phyloP scores from a whole-genome alignment of 768 basidiomycete species.

The Suillus spraguei region DNA sequence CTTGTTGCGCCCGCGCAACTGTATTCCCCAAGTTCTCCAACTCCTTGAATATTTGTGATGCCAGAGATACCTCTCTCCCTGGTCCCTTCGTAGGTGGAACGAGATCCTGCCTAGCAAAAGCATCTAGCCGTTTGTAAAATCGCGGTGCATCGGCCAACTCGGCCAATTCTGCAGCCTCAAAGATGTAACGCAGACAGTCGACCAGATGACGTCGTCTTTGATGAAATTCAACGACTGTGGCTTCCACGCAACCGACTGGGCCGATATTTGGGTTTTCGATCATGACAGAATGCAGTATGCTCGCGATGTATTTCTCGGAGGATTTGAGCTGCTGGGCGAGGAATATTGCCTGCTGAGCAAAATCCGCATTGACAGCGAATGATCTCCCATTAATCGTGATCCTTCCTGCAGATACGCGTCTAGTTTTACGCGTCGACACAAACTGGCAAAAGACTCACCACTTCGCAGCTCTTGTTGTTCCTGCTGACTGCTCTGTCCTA shows the following conservation, averaged over 20 bases:
- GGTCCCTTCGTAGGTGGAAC: constrained; percentile 39
- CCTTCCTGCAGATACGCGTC: constrained; percentile 51
- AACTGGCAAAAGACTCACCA: constrained; percentile 39
- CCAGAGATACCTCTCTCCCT: constrained; percentile 47
- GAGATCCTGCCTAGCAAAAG: constrained; percentile 59
- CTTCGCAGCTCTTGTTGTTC: constrained; percentile 76
- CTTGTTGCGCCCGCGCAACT: constrained; percentile 55
- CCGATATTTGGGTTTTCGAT: constrained; percentile 64
- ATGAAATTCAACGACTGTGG: constrained; percentile 69
- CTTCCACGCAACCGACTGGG: constrained; percentile 60
- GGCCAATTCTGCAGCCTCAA: constrained; percentile 59
- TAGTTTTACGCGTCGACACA: constrained; percentile 3
- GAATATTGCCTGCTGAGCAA: constrained; percentile 75
- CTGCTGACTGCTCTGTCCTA: constrained; percentile 58
- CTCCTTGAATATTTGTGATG: constrained; percentile 60
- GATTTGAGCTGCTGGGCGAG: constrained; percentile 79
- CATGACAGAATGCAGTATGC: constrained; percentile 66
- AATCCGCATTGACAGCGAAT: constrained; percentile 77
- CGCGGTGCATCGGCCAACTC: constrained; percentile 45
- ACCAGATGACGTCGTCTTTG: constrained; percentile 68
- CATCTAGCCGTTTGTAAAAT: constrained; percentile 53
- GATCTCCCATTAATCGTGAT: constrained; percentile 62
- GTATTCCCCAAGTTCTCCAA: constrained; percentile 59
- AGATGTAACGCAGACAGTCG: constrained; percentile 68
- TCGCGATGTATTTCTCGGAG: constrained; percentile 81